Percentiles rank a stretch among this genome's conserved stretches.
These are phyloP conservation scores for Aspergillus amoenus DNA, from an alignment of 2,329 filamentous ascomycete genomes.

Conservation along the genomic window DNA sequence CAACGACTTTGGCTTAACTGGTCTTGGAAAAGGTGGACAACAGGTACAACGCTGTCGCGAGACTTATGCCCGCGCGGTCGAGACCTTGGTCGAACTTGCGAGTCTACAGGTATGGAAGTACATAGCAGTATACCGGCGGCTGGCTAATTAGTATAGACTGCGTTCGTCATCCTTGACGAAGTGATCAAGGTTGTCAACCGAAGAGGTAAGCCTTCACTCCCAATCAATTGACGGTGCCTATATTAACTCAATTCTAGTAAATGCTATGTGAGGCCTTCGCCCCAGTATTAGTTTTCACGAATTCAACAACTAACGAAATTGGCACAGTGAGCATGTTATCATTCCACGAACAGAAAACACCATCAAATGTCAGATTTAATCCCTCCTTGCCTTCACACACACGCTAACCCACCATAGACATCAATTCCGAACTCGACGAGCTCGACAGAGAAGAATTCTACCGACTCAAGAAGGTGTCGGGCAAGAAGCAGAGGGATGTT, in stretches of 20 bases:
- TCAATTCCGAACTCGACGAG: slow-evolving; percentile 97
- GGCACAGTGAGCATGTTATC: slow-evolving; percentile 63
- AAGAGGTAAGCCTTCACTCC: slow-evolving; percentile 61
- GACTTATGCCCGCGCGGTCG: slow-evolving; percentile 92
- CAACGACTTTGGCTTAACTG: slow-evolving; percentile 95
- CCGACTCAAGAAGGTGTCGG: slow-evolving; percentile 88
- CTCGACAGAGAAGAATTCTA: slow-evolving; percentile 98
- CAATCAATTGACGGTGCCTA: background rate
- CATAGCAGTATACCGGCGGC: background rate
- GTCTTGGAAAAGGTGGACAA: slow-evolving; percentile 93
- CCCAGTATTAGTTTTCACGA: background rate
- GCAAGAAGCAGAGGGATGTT: slow-evolving; percentile 77
- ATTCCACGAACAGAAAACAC: slow-evolving; percentile 98
- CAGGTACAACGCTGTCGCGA: slow-evolving; percentile 94
- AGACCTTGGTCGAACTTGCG: slow-evolving; percentile 91
- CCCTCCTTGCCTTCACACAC: background rate
- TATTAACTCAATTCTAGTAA: slow-evolving; percentile 59
- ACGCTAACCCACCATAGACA: slow-evolving; percentile 55
- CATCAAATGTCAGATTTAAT: slow-evolving; percentile 74
- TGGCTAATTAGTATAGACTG: slow-evolving; percentile 58
- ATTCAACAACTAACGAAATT: slow-evolving; percentile 15
- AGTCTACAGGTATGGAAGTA: slow-evolving; percentile 68
- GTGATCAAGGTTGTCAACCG: slow-evolving; percentile 99
- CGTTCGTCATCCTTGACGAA: slow-evolving; percentile 96
- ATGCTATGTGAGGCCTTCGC: slow-evolving; percentile 72